Conservation (phyloP, 202 grass and related monocot genomes). For the Elaeis oleifera region DNA sequence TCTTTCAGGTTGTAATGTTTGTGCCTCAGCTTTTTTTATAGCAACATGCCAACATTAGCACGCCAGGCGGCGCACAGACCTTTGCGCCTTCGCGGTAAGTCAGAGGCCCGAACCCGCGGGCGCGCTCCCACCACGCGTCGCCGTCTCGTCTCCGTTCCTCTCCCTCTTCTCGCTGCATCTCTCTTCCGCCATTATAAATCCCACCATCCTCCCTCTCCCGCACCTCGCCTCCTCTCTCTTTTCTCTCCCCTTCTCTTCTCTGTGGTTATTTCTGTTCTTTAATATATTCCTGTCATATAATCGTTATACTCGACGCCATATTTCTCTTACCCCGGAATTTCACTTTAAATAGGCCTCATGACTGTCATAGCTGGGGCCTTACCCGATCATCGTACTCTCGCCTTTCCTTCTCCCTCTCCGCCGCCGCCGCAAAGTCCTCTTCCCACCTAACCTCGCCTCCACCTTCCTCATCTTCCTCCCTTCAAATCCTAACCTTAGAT, state of each 20-base stretch:
- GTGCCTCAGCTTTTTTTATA: no score
- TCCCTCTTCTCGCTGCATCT: no score
- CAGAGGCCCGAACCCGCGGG: not conserved
- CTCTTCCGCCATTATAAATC: not conserved
- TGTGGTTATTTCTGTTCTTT: slow-evolving; percentile 1
- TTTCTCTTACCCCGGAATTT: not conserved
- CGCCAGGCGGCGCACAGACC: no score
- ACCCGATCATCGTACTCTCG: slow-evolving; percentile 19
- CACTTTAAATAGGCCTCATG: slow-evolving; percentile 5
- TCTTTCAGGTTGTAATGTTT: no score
- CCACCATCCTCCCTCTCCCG: slow-evolving; percentile 43
- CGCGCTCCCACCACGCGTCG: slow-evolving; percentile 53
- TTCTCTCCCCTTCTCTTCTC: slow-evolving; percentile 10
- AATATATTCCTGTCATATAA: slow-evolving; percentile 7
- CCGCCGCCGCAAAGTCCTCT: slow-evolving; percentile 16
- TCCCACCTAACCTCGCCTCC: not conserved
- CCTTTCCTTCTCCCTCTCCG: slow-evolving; percentile 19
- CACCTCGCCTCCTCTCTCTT: slow-evolving; percentile 16
- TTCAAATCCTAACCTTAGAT: not conserved
- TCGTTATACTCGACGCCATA: not conserved
- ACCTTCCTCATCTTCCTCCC: not conserved
- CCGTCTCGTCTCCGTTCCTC: not conserved
- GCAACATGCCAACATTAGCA: no score
- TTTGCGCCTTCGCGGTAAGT: slow-evolving; percentile 3
- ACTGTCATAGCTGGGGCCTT: slow-evolving; percentile 22